Base-by-base conservation (phyloP, 2,329 filamentous ascomycete species). In the Shiraia sp. region DNA sequence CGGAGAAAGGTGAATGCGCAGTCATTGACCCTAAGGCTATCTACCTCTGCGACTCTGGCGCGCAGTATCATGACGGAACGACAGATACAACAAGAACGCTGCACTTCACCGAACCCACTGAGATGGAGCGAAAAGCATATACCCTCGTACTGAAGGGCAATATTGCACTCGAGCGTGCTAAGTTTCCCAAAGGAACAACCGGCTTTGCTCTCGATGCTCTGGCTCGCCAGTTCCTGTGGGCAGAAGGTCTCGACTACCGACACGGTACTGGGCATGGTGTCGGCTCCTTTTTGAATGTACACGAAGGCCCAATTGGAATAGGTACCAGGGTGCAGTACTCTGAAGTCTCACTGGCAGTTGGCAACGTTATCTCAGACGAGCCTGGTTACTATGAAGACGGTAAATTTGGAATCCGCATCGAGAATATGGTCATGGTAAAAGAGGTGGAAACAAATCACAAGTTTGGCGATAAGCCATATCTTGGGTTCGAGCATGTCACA, bases 311-410 rank as follows among this genome's bases (percentile, higher is more conserved):
- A 1, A 95, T 99, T 48, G 93, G 93, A 14, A 95, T 99, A 47
- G 93, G 93, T 19, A 96, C 91, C 8, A 81, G 93, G 31, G 83
- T 95, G 27, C 88, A 95, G 59, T 96, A 92, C 65, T 86, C 89
- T 0, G 93, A 99, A 65, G 91, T 97, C 5, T 80, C 93, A 0
- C 78, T 99, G 22, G 82, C 89, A 0, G 79, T 89, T n/a, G 93
- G 93, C 31, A 96, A 99, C 59, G 92, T 99, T 28, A 83, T 97
- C 38, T 97, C 92, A 2, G 90, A 96, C 61, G 90, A 99, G 70
- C 93, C 93, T 2, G 93, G 93, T 22, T 99, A 91, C 73, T 99
- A 99, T 68, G 91, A 97, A 69, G 93, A 99, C 59, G 92, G 90
- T 33, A 83, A 84, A 27, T 99, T 95, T 63, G 93, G 93, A 13